Base-by-base conservation (phyloP, 768 basidiomycete species). In the Termitomyces sp. region DNA sequence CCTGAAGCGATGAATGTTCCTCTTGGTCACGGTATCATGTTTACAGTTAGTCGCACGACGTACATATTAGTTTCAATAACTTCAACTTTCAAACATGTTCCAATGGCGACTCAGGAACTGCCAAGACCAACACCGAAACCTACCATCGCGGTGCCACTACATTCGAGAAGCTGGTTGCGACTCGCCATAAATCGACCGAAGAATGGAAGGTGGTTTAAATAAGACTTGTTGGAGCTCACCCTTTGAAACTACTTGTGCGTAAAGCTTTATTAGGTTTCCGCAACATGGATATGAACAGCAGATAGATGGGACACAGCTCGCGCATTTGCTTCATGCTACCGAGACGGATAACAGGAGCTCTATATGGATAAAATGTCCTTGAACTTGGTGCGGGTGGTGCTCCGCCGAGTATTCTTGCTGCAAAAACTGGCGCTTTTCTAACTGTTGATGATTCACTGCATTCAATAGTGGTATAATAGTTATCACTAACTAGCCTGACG, bases 341-440 rank as follows among this genome's bases (percentile, higher is more conserved):
- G 92, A 2, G 90, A 92, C 62, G 71, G 74, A 12, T 79, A 87
- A 57, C 67, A 68, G 0, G 71, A 78, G 1, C 65, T 89, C 0
- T 87, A 84, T 49, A 77, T 73, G 39, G 73, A 71, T 52, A 64
- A 66, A 8, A 67, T 28, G 86, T 98, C 0, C 78, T 98, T 1
- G 97, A 99, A 71, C 84, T 98, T 0, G 97, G 97, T 0, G 97
- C 97, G 0, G 97, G 95, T 0, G 96, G 93, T 1, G 96, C 88
- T 2, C 77, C 98, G 7, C 97, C 97, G 0, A 86, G 91, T 4
- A 79, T 99, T 7, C 83, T 96, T 2, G 78, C 88, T 0, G 84
- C 81, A 0, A 82, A 88, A 44, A 88, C 86, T 60, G 90, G 88
- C 0, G 94, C 33, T 20, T 18, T 36, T 46, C 24, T 18, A 12